A percentile compares a stretch with the other conserved stretches of the same genome.
These are phyloP conservation scores for Talaromyces ruber DNA, from an alignment of 495 filamentous ascomycete genomes.

Conservation along the genomic window DNA sequence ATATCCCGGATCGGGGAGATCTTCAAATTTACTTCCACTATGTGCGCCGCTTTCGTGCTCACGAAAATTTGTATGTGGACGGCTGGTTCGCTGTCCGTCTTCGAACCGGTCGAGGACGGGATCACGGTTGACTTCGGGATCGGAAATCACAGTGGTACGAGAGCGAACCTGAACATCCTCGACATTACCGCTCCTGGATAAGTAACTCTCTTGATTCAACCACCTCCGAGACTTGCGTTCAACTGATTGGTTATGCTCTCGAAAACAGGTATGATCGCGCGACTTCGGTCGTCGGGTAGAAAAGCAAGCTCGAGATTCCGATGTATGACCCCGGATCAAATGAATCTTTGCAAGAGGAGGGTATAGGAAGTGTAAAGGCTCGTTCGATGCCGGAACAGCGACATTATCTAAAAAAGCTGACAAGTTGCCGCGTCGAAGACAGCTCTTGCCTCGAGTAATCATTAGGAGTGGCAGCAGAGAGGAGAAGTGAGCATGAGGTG, in stretches of 20 bases:
- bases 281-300: background rate
- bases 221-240: background rate
- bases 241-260: background rate
- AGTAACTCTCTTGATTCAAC: background rate
- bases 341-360: conserved; percentile 20
- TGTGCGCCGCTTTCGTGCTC: background rate
- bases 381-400: conserved; percentile 23
- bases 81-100: background rate
- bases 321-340: background rate
- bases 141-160: background rate
- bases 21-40: background rate
- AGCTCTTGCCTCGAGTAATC: conserved; percentile 32
- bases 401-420: conserved; percentile 29
- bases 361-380: conserved; percentile 40
- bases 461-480: conserved; percentile 17
- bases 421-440: conserved; percentile 30
- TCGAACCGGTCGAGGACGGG: background rate
- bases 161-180: background rate
- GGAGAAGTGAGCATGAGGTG: conserved; percentile 10
- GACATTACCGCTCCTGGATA: background rate
- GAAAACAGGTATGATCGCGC: background rate
- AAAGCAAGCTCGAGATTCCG: conserved; percentile 12
- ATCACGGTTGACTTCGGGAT: background rate
- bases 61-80: background rate
- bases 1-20: background rate